These are phyloP conservation scores for Dicorynia guianensis DNA, from an alignment of 306 rosid genomes.

Conservation along the genomic window DNA sequence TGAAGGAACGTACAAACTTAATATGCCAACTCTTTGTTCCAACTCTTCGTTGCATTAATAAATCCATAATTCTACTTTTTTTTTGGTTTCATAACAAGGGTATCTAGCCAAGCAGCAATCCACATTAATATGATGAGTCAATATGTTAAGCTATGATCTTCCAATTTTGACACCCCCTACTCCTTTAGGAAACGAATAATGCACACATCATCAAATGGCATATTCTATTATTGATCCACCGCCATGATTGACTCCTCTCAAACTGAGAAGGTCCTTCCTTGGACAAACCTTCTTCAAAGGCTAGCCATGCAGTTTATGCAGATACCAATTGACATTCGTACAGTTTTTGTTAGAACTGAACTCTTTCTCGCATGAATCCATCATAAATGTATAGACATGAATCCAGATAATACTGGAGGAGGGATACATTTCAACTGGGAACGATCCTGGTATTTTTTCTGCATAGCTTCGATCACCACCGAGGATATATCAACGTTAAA, in stretches of 20 bases:
- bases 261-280: too few species aligned
- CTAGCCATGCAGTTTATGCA: too few species aligned
- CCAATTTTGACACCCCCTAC: not conserved
- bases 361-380: not conserved
- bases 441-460: constrained; percentile 54
- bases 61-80: not conserved
- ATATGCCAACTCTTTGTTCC: not conserved
- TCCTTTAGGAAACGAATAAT: not conserved
- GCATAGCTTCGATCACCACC: constrained; percentile 81
- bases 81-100: not conserved
- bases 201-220: not conserved
- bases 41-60: constrained; percentile 1
- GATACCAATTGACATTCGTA: too few species aligned
- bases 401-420: not conserved
- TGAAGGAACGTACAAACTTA: constrained; percentile 37
- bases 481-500: constrained; percentile 81
- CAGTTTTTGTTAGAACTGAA: too few species aligned
- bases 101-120: too few species aligned
- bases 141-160: not conserved
- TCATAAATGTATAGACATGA: not conserved
- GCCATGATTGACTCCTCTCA: too few species aligned
- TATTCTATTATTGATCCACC: not conserved
- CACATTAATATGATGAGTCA: too few species aligned
- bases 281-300: too few species aligned
- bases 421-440: constrained; percentile 71